Evolutionary conservation across 169 alveolate genomes (phyloP), one percentile per base, ranked within the genome.

Genomic region (Plasmodium blacklocki): DNA sequence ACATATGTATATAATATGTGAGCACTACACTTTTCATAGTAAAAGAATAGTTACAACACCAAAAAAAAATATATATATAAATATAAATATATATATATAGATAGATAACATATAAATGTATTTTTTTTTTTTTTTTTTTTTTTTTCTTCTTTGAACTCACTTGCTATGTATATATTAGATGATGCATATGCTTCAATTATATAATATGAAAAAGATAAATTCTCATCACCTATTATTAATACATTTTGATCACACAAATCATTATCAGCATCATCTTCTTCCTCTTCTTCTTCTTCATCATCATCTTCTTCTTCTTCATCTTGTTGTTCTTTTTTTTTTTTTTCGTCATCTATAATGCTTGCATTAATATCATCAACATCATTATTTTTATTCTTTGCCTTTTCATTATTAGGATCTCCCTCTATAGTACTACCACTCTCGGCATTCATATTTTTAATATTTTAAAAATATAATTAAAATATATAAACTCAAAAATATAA

Each of bases 221-320:
- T 76, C n/a, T 76, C 88, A 19, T 76, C 88, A 18, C 88, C 88
- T 50, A 76, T 45, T 8, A 76, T 12, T 39, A 76, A 56, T 49
- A 76, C 62, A 23, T 76, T 76, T 0, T 52, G 39, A n/a, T 74
- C 66, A 8, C 50, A 2, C 18, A 52, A 12, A 3, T 52, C 11
- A 18, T 64, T 14, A 8, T 62, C 49, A 1, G 0, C 32, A 29
- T 5, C 54, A 19, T 49, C 7, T 14, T 29, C 49, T 26, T 21
- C 74, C 15, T 74, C 21, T 5, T 23, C 54, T 2, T 66, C 56
- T 29, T 15, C 12, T 39, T 39, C 73, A 45, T n/a, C 63, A 1
- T 59, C 67, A 0, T 12, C 14, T 7, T 12, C 26, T 1, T 59
- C 67, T 59, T 15, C 32, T 18, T 59, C 67, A 59, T 59, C 67